Evolutionary conservation across 306 rosid species (phyloP), one percentile per base, ranked within the genome.

Genomic region (Lagenaria siceraria): DNA sequence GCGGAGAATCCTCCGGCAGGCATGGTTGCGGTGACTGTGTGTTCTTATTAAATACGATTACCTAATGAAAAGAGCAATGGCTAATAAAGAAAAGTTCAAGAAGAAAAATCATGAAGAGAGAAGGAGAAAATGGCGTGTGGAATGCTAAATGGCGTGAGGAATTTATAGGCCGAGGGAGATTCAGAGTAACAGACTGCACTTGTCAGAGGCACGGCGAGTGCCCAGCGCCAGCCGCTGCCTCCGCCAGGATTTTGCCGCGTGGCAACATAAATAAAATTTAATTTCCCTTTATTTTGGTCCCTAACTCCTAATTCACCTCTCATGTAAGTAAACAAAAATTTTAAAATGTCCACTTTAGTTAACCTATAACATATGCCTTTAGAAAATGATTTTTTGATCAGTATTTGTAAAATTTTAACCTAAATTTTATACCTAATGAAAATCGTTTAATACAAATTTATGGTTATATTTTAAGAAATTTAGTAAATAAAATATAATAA

Each of bases 1-100:
- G 56, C 61, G 4, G 85, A 17, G 53, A 91, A 78, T 4, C 89
- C 95, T 84, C 89, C 91, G 8, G 83, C 91, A 2, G 92, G 76
- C 97, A 91, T 91, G 80, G 38, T 75, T 79, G 18, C 52, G 29
- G 27, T n/a, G 74, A 19, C 6, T 38, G 52, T 38, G 49, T 64
- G 71, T 36, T 66, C 18, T 66, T 21, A 36, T 10, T 9, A 66
- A 66, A 66, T 52, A 64, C 43, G 25, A 64, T 7, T 27, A 66
- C 52, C 19, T 36, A 38, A n/a, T 38, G 13, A 66, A 38, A 38
- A 31, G 8, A 5, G 74, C 8, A 66, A 38, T 66, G 52, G 14
- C 15, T 17, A 33, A 18, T 35, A 63, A 63, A 14, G 14, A 35
- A 61, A 18, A 61, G n/a, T 0, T 46, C 52, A 46, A 17, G 21